A percentile compares a stretch with the other conserved stretches of the same genome.
Conservation (phyloP, 2,329 filamentous ascomycete species). For the Pseudogymnoascus sp. region DNA sequence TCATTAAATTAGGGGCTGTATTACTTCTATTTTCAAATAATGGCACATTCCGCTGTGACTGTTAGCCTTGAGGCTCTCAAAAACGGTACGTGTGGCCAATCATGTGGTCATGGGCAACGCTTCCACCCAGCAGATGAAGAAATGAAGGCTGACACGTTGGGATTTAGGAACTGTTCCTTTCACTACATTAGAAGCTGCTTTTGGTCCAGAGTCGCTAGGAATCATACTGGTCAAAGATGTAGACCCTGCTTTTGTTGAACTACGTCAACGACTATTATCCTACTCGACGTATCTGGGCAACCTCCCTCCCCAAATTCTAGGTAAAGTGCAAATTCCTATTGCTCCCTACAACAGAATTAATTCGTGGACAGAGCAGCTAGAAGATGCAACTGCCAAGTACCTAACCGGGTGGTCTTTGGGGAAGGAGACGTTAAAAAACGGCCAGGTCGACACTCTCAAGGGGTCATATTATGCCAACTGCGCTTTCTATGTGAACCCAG, state of each 20-base stretch:
- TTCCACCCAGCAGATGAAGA: background rate
- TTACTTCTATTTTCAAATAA: background rate
- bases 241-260: constrained; percentile 58
- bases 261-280: constrained; percentile 69
- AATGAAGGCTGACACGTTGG: background rate
- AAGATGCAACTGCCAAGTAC: constrained; percentile 54
- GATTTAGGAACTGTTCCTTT: constrained; percentile 56
- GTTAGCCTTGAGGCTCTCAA: constrained; percentile 55
- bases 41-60: constrained; percentile 29
- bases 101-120: background rate
- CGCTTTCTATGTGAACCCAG: constrained; percentile 62
- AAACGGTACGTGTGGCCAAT: constrained; percentile 38
- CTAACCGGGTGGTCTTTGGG: constrained; percentile 71
- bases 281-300: constrained; percentile 87
- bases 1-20: background rate
- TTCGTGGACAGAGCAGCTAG: constrained; percentile 41
- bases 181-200: constrained; percentile 65
- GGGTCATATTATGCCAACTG: constrained; percentile 81
- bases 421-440: constrained; percentile 72
- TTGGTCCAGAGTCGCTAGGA: constrained; percentile 82
- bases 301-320: constrained; percentile 61
- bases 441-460: constrained; percentile 71
- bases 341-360: constrained; percentile 10
- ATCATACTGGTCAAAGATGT: constrained; percentile 91
- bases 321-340: constrained; percentile 36